A percentile compares a stretch with the other conserved stretches of the same genome.
These are phyloP conservation scores for Ambrosia hybrid DNA, from an alignment of 140 eudicot species.

Conservation along the genomic window DNA sequence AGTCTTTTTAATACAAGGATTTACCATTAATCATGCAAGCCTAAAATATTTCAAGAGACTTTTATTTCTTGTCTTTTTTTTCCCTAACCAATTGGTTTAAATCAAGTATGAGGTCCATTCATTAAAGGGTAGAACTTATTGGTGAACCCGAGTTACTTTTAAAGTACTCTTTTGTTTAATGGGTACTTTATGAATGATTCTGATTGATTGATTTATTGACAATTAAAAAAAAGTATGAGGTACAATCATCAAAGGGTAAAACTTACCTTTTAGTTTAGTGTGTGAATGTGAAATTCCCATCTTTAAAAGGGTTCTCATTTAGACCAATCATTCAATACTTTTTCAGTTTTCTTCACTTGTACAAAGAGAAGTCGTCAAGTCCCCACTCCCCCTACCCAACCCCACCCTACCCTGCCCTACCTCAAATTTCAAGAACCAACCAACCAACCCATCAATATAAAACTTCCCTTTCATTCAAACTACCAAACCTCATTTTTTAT, in stretches of 20 bases:
- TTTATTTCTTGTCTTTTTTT: too few relatives aligned
- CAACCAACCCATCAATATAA: conserved; percentile 42
- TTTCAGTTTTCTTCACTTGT: conserved; percentile 19
- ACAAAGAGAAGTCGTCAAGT: background rate
- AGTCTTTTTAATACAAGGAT: background rate
- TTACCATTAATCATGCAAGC: background rate
- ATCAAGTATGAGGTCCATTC: background rate
- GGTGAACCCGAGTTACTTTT: too few relatives aligned
- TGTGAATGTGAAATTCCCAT: conserved; percentile 22
- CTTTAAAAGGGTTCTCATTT: conserved; percentile 30
- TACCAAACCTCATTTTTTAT: conserved; percentile 10
- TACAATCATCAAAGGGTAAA: background rate
- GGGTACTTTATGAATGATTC: too few relatives aligned
- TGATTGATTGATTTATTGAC: background rate
- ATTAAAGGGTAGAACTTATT: background rate
- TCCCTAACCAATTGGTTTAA: background rate
- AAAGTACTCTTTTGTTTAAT: too few relatives aligned
- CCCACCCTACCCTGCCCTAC: too few relatives aligned
- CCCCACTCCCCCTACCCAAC: background rate
- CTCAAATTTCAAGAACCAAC: conserved; percentile 32
- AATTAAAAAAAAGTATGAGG: background rate
- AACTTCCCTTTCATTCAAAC: conserved; percentile 35
- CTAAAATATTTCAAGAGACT: too few relatives aligned
- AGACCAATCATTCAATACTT: conserved; percentile 34
- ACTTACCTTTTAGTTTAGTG: background rate